Evolutionary conservation across 345 rosid genomes (phyloP).

Genomic region (Pelargonium nanum): DNA sequence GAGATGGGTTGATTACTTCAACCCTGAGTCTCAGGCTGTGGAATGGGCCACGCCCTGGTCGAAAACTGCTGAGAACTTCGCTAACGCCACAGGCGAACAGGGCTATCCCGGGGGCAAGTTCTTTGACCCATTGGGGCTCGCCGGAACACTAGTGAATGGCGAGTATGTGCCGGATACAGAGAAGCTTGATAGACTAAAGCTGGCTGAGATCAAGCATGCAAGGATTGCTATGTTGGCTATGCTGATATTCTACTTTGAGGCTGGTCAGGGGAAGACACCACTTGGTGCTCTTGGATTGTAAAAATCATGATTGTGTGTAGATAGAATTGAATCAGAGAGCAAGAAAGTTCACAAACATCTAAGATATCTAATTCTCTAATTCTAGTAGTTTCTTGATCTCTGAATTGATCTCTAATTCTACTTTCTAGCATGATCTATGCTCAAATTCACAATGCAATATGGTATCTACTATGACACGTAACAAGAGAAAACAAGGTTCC

Average conservation of each 20-base stretch:
- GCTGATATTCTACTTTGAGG: conserved; percentile 92
- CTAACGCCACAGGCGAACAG: conserved; percentile 79
- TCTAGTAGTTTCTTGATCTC: too few relatives aligned
- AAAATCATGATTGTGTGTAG: conserved; percentile 7
- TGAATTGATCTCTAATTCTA: too few relatives aligned
- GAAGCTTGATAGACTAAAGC: conserved; percentile 74
- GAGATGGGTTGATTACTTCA: conserved; percentile 94
- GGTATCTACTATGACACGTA: too few relatives aligned
- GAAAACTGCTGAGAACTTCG: conserved; percentile 70
- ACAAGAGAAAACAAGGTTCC: too few relatives aligned
- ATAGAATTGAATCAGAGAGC: conserved; percentile 3
- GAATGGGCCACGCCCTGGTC: conserved; percentile 99
- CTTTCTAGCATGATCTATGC: too few relatives aligned
- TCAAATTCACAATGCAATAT: too few relatives aligned
- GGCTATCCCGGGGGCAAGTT: conserved; percentile 96
- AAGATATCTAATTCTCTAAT: too few relatives aligned
- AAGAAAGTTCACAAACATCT: background rate
- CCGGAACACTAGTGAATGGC: conserved; percentile 56
- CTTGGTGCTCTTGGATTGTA: conserved; percentile 90
- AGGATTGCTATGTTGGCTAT: conserved; percentile 91
- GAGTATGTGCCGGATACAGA: conserved; percentile 63
- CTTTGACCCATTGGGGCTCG: conserved; percentile 75
- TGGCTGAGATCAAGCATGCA: conserved; percentile 96
- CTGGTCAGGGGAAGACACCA: conserved; percentile 96
- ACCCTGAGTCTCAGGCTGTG: conserved; percentile 83